Evolutionary conservation across 2,329 filamentous ascomycete species (phyloP), one percentile per base, ranked within the genome.

Genomic region (Hymenoscyphus linearis): DNA sequence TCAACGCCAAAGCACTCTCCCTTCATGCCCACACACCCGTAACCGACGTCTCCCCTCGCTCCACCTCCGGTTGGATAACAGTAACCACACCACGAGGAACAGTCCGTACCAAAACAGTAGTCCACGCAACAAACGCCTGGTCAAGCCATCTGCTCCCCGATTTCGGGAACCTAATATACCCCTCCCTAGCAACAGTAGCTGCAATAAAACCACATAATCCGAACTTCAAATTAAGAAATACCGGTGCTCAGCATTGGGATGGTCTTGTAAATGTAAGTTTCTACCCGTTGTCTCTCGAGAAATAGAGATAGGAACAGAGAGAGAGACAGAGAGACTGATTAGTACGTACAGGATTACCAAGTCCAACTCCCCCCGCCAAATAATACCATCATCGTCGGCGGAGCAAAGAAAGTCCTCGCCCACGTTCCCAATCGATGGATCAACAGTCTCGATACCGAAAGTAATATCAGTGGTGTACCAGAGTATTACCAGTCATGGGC

Each of bases 111-210:
- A 76, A 75, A 27, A 79, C 78, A 35, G 76, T 89, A 16, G 75
- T 89, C 18, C 78, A 88, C 44, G 85, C 86, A 13, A 88, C 84
- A 2, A 90, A 90, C 65, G 86, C 77, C 14, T 89, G 88, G 70
- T 87, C 85, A 0, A 81, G 83, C 1, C 78, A 82, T 14, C 70
- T 90, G 10, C 74, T 86, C 1, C 84, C 85, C 0, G 71, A 78
- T 0, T 72, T 85, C 1, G 73, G 75, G 5, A 75, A 76, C 14
- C 76, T 75, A 37, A 69, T 82, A 18, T 75, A 77, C 0, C 75
- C 79, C 5, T 18, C 27, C 34, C 58, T 58, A 36, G 60, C 31
- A 57, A 59, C 69, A 7, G 56, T 74, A n/a, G 68, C 66, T 18
- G 70, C 71, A 3, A 66, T 73, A 60, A 71, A 71, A 62, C 70